phyloP scores from a whole-genome alignment of 805 yeast species.

The Sugiyamaella marilandica region DNA sequence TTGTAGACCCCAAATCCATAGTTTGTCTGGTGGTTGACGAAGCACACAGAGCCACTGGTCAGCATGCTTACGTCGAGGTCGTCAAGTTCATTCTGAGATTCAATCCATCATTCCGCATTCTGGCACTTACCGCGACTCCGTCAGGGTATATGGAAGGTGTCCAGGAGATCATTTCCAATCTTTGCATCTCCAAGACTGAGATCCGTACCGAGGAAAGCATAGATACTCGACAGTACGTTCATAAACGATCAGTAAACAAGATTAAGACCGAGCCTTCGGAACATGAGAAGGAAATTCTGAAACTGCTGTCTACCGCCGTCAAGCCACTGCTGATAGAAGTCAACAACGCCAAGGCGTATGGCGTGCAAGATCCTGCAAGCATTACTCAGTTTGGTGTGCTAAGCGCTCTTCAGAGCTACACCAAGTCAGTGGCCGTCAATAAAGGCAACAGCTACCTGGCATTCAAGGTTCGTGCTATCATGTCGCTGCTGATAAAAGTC shows the following conservation, averaged over 20 bases:
- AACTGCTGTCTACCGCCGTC: conserved; percentile 57
- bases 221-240: conserved; percentile 78
- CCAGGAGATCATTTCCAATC: conserved; percentile 72
- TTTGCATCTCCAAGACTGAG: conserved; percentile 72
- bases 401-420: conserved; percentile 55
- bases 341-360: conserved; percentile 57
- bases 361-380: conserved; percentile 57
- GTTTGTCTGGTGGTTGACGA: conserved; percentile 85
- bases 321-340: conserved; percentile 62
- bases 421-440: conserved; percentile 18
- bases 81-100: conserved; percentile 59
- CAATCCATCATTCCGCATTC: conserved; percentile 61
- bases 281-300: conserved; percentile 55
- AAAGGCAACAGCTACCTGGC: conserved; percentile 19
- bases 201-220: conserved; percentile 78
- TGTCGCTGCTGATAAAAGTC: conserved; percentile 60
- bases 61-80: conserved; percentile 85
- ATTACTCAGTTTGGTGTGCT: conserved; percentile 68
- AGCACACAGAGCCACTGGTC: conserved; percentile 91
- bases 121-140: conserved; percentile 96
- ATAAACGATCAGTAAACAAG: conserved; percentile 56
- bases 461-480: conserved; percentile 26
- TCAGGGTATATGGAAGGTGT: conserved; percentile 84
- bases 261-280: conserved; percentile 49
- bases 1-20: conserved; percentile 67